These are phyloP conservation scores for Hippophae rhamnoides DNA, from an alignment of 306 rosid genomes.

Conservation along the genomic window DNA sequence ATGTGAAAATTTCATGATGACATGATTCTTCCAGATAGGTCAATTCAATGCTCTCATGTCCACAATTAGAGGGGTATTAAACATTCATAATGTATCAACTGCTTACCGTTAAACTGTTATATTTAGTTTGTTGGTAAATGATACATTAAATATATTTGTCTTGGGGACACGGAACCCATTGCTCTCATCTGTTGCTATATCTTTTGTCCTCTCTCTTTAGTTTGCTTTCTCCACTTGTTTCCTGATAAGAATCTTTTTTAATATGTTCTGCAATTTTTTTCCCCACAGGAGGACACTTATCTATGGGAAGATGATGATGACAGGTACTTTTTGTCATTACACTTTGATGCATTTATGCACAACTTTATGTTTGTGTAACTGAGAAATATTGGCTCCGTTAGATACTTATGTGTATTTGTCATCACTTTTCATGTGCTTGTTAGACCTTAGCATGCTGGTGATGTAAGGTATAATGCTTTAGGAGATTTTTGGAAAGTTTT, in stretches of 20 bases:
- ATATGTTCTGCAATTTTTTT: too few relatives aligned
- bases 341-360: constrained; percentile 5
- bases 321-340: constrained; percentile 38
- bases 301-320: constrained; percentile 98
- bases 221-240: not conserved
- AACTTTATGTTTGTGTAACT: not conserved
- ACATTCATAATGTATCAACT: too few relatives aligned
- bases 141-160: too few relatives aligned
- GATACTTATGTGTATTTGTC: not conserved
- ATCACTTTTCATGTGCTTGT: not conserved
- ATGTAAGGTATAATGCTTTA: too few relatives aligned
- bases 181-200: not conserved
- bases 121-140: too few relatives aligned
- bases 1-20: too few relatives aligned
- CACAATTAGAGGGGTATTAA: too few relatives aligned
- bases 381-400: not conserved
- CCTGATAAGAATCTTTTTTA: not conserved
- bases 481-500: too few relatives aligned
- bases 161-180: too few relatives aligned
- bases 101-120: too few relatives aligned
- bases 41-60: too few relatives aligned
- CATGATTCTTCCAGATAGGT: too few relatives aligned
- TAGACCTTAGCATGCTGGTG: not conserved
- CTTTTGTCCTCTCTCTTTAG: not conserved
- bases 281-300: constrained; percentile 80